Evolutionary conservation across 805 yeast genomes (phyloP).

Genomic region (Lachancea quebecensis): DNA sequence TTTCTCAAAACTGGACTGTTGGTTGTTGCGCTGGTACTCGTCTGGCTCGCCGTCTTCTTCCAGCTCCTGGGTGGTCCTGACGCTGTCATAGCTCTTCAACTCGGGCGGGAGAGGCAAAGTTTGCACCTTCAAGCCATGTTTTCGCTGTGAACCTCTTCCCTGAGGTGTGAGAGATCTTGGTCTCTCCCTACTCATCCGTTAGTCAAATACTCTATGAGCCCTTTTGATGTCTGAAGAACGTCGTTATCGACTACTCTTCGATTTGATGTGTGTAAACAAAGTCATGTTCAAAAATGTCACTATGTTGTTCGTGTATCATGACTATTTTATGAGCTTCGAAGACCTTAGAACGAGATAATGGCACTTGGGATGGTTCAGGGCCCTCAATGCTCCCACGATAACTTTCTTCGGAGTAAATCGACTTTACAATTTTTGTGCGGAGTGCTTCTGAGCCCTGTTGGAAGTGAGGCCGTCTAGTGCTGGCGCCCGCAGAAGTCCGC

Average conservation of each 20-base stretch:
- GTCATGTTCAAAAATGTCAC: not conserved
- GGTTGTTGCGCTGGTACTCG: slow-evolving; percentile 2
- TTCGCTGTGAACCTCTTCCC: slow-evolving; percentile 3
- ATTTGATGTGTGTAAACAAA: slow-evolving; percentile 2
- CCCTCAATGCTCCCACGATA: no score
- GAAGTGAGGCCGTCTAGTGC: no score
- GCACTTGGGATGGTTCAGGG: not conserved
- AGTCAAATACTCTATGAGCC: not conserved
- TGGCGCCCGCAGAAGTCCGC: no score
- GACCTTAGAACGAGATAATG: not conserved
- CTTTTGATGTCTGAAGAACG: no score
- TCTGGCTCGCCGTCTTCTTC: not conserved
- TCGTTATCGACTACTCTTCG: no score
- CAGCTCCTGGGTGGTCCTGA: slow-evolving; percentile 1
- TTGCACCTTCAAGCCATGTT: slow-evolving; percentile 12
- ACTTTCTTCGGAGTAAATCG: no score
- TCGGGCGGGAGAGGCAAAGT: slow-evolving; percentile 10
- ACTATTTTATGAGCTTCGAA: not conserved
- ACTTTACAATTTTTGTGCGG: no score
- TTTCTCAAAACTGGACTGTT: slow-evolving; percentile 17
- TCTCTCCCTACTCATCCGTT: slow-evolving; percentile 8
- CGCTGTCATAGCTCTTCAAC: slow-evolving; percentile 1
- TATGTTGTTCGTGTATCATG: not conserved
- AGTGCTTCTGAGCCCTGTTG: no score
- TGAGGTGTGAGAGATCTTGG: slow-evolving; percentile 8